phyloP scores from a whole-genome alignment of 2,329 filamentous ascomycete genomes.

The Aspergillus pseudotamarii region DNA sequence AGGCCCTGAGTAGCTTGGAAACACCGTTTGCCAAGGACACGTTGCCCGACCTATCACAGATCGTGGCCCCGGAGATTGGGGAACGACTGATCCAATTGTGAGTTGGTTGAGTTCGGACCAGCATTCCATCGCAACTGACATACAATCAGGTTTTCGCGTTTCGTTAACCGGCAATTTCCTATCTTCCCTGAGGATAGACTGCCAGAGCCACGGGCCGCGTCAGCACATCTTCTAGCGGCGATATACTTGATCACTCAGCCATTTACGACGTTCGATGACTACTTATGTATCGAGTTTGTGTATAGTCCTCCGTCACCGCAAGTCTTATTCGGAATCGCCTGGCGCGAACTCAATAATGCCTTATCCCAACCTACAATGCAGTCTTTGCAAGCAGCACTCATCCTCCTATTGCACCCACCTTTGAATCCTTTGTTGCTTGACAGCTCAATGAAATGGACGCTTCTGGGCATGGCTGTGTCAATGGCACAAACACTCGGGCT shows the following conservation, averaged over 20 bases:
- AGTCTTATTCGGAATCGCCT: not conserved
- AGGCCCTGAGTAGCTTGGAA: not conserved
- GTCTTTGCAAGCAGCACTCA: conserved; percentile 1
- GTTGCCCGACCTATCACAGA: not conserved
- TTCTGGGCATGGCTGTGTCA: not conserved
- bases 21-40: not conserved
- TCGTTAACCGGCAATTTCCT: not conserved
- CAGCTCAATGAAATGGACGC: not conserved
- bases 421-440: not conserved
- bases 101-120: not conserved
- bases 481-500: not conserved
- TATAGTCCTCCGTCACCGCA: conserved; percentile 4
- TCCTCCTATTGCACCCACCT: not conserved
- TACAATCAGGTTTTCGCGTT: not conserved
- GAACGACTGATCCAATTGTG: not conserved
- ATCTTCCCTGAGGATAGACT: not conserved
- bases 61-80: not conserved
- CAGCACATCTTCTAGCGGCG: not conserved
- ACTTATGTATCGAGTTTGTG: conserved; percentile 6
- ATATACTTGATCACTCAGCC: conserved; percentile 5
- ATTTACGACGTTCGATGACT: conserved; percentile 5
- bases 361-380: not conserved
- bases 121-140: not conserved
- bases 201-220: not conserved
- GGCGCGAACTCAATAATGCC: not conserved